Base-by-base conservation (phyloP, 1,284 basidiomycete genomes). In the Pseudozyma sp. region DNA sequence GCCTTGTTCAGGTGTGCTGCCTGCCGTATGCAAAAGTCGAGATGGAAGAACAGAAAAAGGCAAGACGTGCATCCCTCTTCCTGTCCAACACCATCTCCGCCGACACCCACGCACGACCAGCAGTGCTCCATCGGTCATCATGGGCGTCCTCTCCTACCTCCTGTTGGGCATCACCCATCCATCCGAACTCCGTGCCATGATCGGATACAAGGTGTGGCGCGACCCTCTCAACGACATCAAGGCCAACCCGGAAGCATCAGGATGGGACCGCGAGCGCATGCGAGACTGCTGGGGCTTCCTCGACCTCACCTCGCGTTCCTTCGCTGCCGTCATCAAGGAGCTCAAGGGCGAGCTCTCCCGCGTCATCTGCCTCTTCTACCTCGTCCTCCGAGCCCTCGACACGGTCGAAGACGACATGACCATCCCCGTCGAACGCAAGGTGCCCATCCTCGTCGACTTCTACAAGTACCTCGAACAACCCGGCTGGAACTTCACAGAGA, bases 371-470 rank as follows among this genome's bases (percentile, higher is more conserved):
- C 85, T 99, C 68, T 99, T 97, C 86, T 99, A 99, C 86, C 89
- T 99, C 54, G 92, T 96, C 5, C 89, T 99, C 7, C 90, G 96
- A 30, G 96, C 90, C 1, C 87, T 99, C 34, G 97, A 99, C 86
- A 99, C 97, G 11, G 89, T 99, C 67, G 96, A 99, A 85, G 96
- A 99, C 85, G 96, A 99, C 87, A 99, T 98, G 94, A 93, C 94
- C 3, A 89, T 99, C 62, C 88, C 92, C 1, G 92, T 94, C 84
- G 87, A 90, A 11, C 86, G 90, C 77, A 99, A 99, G 85, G 91
- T 96, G 63, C 92, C 92, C 10, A 81, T 98, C 14, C 88, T 99
- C 40, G 90, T 93, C 44, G 86, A 90, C 14, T 96, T 98, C 86
- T 90, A 97, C 86, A 87, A 90, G 80, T 90, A 92, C 77, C 91